Evolutionary conservation across 352 stramenopile genomes (phyloP), one percentile per base, ranked within the genome.

Genomic region (Phytophthora fragariae): DNA sequence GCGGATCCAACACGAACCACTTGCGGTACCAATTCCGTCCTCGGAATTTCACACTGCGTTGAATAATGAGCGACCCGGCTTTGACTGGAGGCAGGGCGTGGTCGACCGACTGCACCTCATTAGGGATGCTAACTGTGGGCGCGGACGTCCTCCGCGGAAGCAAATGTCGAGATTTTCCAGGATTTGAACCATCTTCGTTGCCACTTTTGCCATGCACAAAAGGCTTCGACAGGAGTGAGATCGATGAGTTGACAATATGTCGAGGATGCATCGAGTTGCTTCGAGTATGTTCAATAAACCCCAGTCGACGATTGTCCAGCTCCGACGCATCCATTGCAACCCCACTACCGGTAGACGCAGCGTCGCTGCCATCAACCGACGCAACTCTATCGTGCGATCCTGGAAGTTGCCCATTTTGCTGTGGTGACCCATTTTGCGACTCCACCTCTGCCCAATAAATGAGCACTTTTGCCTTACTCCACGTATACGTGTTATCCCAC

Each of bases 401-500:
- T 53, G n/a, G 49, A 17, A 56, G 29, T 21, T 71, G 62, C 47
- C 49, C 35, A 68, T 68, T 75, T 15, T 65, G 65, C 15, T 73
- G 70, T 9, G 68, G 41, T 33, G 62, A 65, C 17, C 62, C 57
- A 19, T 66, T 73, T 5, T 67, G 66, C 29, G 83, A 76, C 60
- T 90, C 80, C 12, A 94, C 82, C 62, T 93, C 87, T 11, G 87
- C 84, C 84, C 84, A 92, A 72, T 94, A 94, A 24, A 92, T 82
- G 3, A 94, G 64, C 21, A 90, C 80, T 49, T 94, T 94, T 57
- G 67, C 79, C 52, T 92, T 92, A 65, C 85, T 90, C 87, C 87
- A 94, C 27, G 85, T 92, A 71, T 93, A 94, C 64, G 87, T 93
- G 67, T 94, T 94, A 73, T 94, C 87, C 87, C 87, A 94, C 24